Evolutionary conservation across 2,329 filamentous ascomycete species (phyloP).

Genomic region (Monilinia vaccinii-corymbosi): DNA sequence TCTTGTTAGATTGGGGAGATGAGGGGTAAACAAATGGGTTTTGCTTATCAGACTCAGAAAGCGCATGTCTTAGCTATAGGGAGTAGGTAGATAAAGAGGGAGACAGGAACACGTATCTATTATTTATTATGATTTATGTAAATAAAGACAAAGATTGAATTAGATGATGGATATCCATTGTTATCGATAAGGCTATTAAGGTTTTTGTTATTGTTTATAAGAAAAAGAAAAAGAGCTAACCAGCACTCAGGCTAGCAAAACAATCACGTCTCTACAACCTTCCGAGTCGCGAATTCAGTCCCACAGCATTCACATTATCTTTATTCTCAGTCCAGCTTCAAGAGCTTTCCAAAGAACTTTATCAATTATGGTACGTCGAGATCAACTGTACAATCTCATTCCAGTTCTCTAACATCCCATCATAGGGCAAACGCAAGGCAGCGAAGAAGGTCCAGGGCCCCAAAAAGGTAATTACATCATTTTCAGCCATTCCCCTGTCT

Average conservation of each 20-base stretch:
- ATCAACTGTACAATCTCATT: background rate
- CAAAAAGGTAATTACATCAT: constrained; percentile 55
- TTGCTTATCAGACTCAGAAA: background rate
- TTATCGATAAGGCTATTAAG: background rate
- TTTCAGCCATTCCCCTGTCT: background rate
- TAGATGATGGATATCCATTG: background rate
- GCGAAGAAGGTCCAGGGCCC: constrained; percentile 72
- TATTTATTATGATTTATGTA: too few species aligned
- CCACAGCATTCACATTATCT: constrained; percentile 5
- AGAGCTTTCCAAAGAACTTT: background rate
- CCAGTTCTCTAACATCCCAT: background rate
- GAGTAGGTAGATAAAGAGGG: background rate
- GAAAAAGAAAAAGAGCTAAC: background rate
- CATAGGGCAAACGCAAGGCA: constrained; percentile 85
- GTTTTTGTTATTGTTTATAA: too few species aligned
- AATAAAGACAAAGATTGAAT: background rate
- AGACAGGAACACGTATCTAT: constrained; percentile 6
- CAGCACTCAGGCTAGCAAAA: background rate
- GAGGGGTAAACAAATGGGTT: background rate
- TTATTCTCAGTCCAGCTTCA: background rate
- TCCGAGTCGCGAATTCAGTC: background rate
- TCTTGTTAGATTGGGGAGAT: background rate
- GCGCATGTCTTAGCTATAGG: too few species aligned
- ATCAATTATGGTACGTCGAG: background rate
- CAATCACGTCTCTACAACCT: background rate